Percentiles rank a stretch among this genome's conserved stretches.
Evolutionary conservation across 2,329 filamentous ascomycete genomes (phyloP).

Genomic region (Metarhizium album): DNA sequence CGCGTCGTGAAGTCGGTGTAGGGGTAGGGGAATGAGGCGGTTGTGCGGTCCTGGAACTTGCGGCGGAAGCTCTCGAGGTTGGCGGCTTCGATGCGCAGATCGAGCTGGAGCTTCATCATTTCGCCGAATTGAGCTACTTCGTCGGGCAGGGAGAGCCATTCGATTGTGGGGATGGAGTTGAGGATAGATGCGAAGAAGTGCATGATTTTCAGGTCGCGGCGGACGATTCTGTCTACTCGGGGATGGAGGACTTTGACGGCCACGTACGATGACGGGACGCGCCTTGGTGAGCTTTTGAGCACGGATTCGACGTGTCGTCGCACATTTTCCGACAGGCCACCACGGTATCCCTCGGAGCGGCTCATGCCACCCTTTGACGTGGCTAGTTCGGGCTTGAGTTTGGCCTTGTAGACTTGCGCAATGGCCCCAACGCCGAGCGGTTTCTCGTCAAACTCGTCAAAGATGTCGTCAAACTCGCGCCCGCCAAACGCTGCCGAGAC

Average conservation of each 20-base stretch:
- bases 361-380: constrained; percentile 48
- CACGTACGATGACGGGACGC: constrained; percentile 84
- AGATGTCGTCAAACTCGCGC: constrained; percentile 76
- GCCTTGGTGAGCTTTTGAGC: constrained; percentile 73
- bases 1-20: constrained; percentile 89
- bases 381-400: constrained; percentile 69
- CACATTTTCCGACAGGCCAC: constrained; percentile 56
- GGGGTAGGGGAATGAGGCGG: constrained; percentile 94
- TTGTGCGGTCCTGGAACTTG: constrained; percentile 80
- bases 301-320: constrained; percentile 74
- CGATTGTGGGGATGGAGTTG: constrained; percentile 83
- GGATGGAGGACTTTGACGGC: constrained; percentile 95
- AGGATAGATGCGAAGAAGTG: constrained; percentile 74
- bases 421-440: constrained; percentile 92
- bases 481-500: constrained; percentile 75
- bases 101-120: constrained; percentile 98
- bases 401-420: constrained; percentile 95
- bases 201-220: constrained; percentile 93
- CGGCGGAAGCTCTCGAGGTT: constrained; percentile 82
- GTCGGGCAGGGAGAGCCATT: constrained; percentile 93
- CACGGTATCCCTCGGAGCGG: constrained; percentile 23
- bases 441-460: constrained; percentile 85
- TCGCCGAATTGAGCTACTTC: constrained; percentile 90
- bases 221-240: constrained; percentile 76
- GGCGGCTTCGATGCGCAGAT: constrained; percentile 86